These are phyloP conservation scores for Gossypium trilobum DNA, from an alignment of 441 rosid genomes.

Conservation along the genomic window DNA sequence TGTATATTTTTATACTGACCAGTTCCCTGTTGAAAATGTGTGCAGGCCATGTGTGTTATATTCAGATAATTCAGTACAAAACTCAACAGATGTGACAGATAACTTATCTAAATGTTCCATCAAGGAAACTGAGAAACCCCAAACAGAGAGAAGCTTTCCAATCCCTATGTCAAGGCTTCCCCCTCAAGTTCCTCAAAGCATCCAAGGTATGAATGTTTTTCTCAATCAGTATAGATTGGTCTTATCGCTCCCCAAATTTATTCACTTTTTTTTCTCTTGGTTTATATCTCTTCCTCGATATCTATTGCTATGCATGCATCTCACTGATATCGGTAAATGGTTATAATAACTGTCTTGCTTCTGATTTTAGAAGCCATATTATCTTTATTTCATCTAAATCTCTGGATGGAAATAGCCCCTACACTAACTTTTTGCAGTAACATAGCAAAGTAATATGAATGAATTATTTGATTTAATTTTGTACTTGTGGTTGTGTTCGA, in stretches of 20 bases:
- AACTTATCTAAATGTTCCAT: slow-evolving; percentile 75
- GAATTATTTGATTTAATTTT: background rate
- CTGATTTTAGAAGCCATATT: background rate
- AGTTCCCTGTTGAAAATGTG: slow-evolving; percentile 17
- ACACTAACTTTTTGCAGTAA: background rate
- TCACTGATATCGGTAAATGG: background rate
- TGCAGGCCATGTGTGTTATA: slow-evolving; percentile 78
- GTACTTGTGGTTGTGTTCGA: background rate
- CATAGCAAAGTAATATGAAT: background rate
- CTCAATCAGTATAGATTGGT: background rate
- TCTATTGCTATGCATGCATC: background rate
- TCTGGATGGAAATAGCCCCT: background rate
- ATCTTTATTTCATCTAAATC: background rate
- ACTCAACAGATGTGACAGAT: slow-evolving; percentile 51
- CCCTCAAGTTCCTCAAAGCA: slow-evolving; percentile 65
- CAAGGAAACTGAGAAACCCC: slow-evolving; percentile 58
- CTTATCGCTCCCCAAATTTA: background rate
- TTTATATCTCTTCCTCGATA: background rate
- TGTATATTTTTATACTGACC: background rate
- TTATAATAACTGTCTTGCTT: background rate
- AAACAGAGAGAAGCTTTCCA: slow-evolving; percentile 44
- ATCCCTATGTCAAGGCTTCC: slow-evolving; percentile 75
- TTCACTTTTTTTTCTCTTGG: background rate
- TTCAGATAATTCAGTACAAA: slow-evolving; percentile 53
- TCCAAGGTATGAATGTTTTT: slow-evolving; percentile 35